Evolutionary conservation across 805 yeast genomes (phyloP), one percentile per base, ranked within the genome.

Genomic region (Lachancea cidri): DNA sequence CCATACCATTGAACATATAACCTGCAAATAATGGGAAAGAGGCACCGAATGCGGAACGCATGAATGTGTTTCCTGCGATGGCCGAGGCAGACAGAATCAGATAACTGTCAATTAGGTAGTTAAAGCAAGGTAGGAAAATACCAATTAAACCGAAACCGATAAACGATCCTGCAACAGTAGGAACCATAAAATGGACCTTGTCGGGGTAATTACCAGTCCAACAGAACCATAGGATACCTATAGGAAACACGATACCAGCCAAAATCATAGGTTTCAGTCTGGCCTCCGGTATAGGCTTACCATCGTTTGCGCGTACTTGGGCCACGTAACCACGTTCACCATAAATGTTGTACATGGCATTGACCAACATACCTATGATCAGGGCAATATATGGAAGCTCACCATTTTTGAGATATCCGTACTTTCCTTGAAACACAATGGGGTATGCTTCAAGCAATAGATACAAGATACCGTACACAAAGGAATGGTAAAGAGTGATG

Each of bases 191-290:
- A 57, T 82, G 95, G 29, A 86, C 76, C 33, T 64, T 63, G 27
- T 80, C 62, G 36, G 76, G 81, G 62, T 80, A 88, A 48, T 77
- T 74, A 57, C 95, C 96, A 7, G 91, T 69, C 96, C 96, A 88
- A 43, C 85, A 77, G 60, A 88, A 71, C 95, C 95, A 84, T 54
- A 87, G 71, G 47, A 87, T 67, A 39, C 96, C 96, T 39, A 77
- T 68, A 20, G 94, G 83, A 68, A 88, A 86, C 6, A 73, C 57
- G 40, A 85, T 48, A 17, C 81, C 79, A 24, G 95, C 89, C 33
- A 73, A 62, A 64, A 86, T 74, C 83, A 87, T 77, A 25, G 89
- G 79, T 14, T 81, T 77, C 43, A 88, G 68, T 62, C 96, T 77
- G 27, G 80, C 83, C 62, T 88, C 96, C 0, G 96, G 94, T 15